Conservation (phyloP, 2,329 filamentous ascomycete genomes). For the Colletotrichum sojae region DNA sequence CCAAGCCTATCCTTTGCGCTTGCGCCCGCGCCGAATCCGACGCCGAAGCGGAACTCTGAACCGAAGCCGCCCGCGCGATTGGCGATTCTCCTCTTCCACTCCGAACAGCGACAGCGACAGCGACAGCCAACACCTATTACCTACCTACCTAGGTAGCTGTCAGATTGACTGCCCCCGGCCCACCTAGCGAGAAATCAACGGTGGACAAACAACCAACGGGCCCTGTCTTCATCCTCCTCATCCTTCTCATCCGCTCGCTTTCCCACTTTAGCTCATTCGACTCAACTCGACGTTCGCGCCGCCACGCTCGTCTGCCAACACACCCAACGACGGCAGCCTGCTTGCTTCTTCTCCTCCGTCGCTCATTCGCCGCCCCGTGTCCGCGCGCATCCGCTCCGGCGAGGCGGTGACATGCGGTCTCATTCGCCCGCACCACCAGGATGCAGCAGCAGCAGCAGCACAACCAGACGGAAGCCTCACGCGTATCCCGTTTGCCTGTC, state of each 20-base stretch:
- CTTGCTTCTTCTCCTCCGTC: not conserved
- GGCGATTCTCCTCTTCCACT: not conserved
- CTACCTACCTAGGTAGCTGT: too few relatives aligned
- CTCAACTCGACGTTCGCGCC: too few relatives aligned
- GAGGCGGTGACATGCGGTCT: slow-evolving; percentile 38
- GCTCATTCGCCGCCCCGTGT: not conserved
- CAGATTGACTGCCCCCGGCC: too few relatives aligned
- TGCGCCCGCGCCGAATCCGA: not conserved
- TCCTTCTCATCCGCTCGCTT: too few relatives aligned
- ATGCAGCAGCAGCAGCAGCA: slow-evolving; percentile 40
- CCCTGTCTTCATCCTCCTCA: too few relatives aligned
- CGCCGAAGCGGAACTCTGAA: not conserved
- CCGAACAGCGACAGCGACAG: not conserved
- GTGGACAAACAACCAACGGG: too few relatives aligned
- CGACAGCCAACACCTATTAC: not conserved
- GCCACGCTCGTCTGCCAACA: too few relatives aligned
- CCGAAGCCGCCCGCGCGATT: not conserved
- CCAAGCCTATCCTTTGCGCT: too few relatives aligned
- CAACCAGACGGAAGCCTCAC: slow-evolving; percentile 38
- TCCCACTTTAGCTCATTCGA: too few relatives aligned
- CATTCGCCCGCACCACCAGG: slow-evolving; percentile 36
- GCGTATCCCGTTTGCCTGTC: slow-evolving; percentile 58
- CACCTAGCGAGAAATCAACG: too few relatives aligned
- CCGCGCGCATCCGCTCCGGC: slow-evolving; percentile 15
- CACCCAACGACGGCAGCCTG: not conserved